A percentile compares a stretch with the other conserved stretches of the same genome.
Conservation (phyloP, 345 rosid genomes). For the Angophora floribunda region DNA sequence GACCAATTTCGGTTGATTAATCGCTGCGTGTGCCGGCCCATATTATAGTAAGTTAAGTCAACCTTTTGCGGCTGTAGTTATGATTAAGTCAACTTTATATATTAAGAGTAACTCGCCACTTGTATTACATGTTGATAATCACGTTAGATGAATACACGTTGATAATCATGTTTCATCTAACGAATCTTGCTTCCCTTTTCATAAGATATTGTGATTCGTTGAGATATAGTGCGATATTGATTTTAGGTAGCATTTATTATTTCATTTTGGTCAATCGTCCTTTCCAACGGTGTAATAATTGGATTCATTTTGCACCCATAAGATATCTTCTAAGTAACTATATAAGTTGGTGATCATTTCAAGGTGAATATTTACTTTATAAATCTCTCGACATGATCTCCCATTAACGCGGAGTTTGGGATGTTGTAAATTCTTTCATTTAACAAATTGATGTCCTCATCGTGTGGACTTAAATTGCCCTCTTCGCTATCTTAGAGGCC, state of each 20-base stretch:
- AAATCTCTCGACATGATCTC: neutral
- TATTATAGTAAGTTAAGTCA: neutral
- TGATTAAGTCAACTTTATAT: neutral
- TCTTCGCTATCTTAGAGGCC: neutral
- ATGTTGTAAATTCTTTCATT: neutral
- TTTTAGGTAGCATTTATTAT: neutral
- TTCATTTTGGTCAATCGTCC: neutral
- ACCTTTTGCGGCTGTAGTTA: neutral
- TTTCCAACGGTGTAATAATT: neutral
- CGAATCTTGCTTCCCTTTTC: neutral
- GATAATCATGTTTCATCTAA: neutral
- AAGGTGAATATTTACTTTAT: neutral
- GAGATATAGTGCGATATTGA: neutral
- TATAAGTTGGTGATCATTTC: neutral
- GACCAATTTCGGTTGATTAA: neutral
- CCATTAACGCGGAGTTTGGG: neutral
- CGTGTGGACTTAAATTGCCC: neutral
- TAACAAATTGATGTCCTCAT: neutral
- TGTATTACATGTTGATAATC: neutral
- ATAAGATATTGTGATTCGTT: too few species aligned
- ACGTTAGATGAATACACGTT: neutral
- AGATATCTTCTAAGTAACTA: accelerated
- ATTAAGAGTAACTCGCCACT: neutral
- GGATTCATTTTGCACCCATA: neutral
- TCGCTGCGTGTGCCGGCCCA: neutral